Conservation (phyloP, 805 yeast genomes). For the Barnettozyma vustinii region DNA sequence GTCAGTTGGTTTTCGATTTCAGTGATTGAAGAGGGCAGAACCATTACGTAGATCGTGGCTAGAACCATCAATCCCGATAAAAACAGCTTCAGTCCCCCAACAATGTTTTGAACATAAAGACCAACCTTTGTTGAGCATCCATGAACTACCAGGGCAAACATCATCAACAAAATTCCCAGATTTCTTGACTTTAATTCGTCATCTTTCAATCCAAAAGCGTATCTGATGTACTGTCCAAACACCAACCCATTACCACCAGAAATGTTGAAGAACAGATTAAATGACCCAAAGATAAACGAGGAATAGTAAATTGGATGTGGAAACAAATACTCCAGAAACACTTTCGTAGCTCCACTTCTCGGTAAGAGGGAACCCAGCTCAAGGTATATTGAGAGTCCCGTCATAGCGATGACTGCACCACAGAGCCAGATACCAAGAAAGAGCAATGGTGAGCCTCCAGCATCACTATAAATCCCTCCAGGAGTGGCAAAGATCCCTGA, state of each 20-base stretch:
- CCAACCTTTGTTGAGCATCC: constrained; percentile 55
- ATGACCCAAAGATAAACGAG: constrained; percentile 36
- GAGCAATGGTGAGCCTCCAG: constrained; percentile 58
- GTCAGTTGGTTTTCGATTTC: constrained; percentile 40
- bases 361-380: constrained; percentile 68
- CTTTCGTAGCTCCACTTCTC: constrained; percentile 67
- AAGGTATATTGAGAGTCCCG: constrained; percentile 58
- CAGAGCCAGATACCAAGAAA: constrained; percentile 57
- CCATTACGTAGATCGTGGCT: constrained; percentile 50
- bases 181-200: constrained; percentile 32
- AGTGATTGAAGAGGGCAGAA: constrained; percentile 40
- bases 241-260: constrained; percentile 48
- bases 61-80: constrained; percentile 46
- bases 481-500: constrained; percentile 75
- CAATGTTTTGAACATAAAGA: constrained; percentile 48
- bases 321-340: constrained; percentile 60
- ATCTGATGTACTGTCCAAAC: constrained; percentile 52
- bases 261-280: constrained; percentile 48
- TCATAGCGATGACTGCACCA: constrained; percentile 54
- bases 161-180: constrained; percentile 36
- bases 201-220: constrained; percentile 35
- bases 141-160: constrained; percentile 38
- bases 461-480: constrained; percentile 33
- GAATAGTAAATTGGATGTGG: constrained; percentile 50
- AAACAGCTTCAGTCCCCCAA: constrained; percentile 54